Evolutionary conservation across 768 basidiomycete species (phyloP).

Genomic region (Boletus subcaerulescens): DNA sequence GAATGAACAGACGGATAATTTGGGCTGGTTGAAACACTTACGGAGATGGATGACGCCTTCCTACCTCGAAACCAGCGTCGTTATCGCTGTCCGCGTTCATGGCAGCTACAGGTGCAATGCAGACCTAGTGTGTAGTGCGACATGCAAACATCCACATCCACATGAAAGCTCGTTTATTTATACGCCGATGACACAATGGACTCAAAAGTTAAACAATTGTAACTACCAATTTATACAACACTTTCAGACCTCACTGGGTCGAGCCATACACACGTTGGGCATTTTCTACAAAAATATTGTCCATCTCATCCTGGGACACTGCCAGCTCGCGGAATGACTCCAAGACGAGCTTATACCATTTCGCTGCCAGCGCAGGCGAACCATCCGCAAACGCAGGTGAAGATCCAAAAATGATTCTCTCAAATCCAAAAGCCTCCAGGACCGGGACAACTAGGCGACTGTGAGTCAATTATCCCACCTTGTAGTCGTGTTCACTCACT

Average conservation of each 20-base stretch:
- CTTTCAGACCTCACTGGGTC: not conserved
- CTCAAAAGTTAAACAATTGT: too few relatives aligned
- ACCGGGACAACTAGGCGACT: slow-evolving; percentile 64
- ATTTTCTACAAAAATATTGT: slow-evolving; percentile 66
- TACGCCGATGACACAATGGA: too few relatives aligned
- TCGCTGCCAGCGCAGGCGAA: slow-evolving; percentile 48
- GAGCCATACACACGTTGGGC: slow-evolving; percentile 42
- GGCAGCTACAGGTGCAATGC: not conserved
- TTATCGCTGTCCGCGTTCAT: slow-evolving; percentile 25
- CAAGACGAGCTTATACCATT: slow-evolving; percentile 81
- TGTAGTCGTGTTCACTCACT: slow-evolving; percentile 45
- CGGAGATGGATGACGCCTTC: slow-evolving; percentile 40
- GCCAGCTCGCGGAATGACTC: slow-evolving; percentile 78
- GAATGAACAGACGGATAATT: slow-evolving; percentile 3
- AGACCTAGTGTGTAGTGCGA: not conserved
- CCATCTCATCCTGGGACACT: slow-evolving; percentile 71
- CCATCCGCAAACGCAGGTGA: slow-evolving; percentile 56
- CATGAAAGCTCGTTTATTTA: too few relatives aligned
- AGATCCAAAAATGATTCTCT: slow-evolving; percentile 81
- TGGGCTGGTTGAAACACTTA: slow-evolving; percentile 21
- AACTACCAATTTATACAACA: not conserved
- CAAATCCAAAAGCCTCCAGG: slow-evolving; percentile 81
- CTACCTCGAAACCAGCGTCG: slow-evolving; percentile 17
- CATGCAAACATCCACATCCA: too few relatives aligned
- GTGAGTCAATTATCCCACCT: not conserved